Base-by-base conservation (phyloP, 345 rosid genomes). In the Euphorbia peplus region DNA sequence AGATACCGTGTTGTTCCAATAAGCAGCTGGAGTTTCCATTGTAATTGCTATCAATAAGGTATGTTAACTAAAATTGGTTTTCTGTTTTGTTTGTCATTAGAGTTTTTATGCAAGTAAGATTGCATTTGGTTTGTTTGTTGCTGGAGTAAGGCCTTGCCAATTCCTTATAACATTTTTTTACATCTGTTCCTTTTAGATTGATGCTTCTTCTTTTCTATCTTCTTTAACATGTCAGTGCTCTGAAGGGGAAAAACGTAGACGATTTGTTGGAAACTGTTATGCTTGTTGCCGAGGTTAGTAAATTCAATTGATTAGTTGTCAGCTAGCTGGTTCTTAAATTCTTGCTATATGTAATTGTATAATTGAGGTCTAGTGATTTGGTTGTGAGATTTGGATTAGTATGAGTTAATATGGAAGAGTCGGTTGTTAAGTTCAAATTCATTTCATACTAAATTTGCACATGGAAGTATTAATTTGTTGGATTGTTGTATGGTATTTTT, bases 281-380 rank as follows among this genome's bases (percentile, higher is more conserved):
- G 95, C 99, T 95, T 69, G 99, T 95, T 73, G 95, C 99, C 18
- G 99, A 95, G 96, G 99, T 95, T 66, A 74, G 91, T 77, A 73
- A 46, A 64, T 68, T 29, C 62, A 29, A n/a, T n/a, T n/a, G n/a
- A 16, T 19, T 5, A 9, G 15, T 32, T 22, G 22, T n/a, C 16
- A 63, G 46, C 29, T 65, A 47, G 39, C 29, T 67, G 52, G 50
- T 46, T 72, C 74, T 58, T 53, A 8, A 28, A 21, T 70, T 65
- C 30, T 48, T 64, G 64, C 55, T 9, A 12, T 30, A 35, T 53
- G 66, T 47, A 69, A 24, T 19, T 4, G 12, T 62, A 15, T 32
- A 53, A 19, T 69, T 29, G 35, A 65, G 14, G 58, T 51, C 14
- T 64, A 22, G 42, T 39, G 25, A 8, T 68, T 59, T 71, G 51